Evolutionary conservation across 202 grass and related monocot species (phyloP).

Genomic region (Elaeis oleifera): DNA sequence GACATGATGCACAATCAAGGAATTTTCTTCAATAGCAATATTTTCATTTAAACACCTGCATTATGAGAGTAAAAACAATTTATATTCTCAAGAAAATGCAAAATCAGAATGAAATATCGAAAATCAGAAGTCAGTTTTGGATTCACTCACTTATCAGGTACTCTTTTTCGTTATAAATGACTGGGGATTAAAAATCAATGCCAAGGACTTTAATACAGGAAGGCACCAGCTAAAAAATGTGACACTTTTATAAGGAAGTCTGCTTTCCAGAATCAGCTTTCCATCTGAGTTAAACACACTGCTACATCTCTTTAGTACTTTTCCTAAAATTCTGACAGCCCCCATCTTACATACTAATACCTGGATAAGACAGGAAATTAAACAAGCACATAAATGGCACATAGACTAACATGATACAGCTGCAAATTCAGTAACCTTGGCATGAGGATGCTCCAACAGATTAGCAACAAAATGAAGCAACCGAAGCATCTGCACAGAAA

Average conservation of each 20-base stretch:
- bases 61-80: constrained; percentile 24
- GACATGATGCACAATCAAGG: constrained; percentile 53
- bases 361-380: constrained; percentile 31
- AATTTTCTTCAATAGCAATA: constrained; percentile 41
- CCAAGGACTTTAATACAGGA: constrained; percentile 61
- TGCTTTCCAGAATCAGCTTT: constrained; percentile 30
- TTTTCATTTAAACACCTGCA: constrained; percentile 48
- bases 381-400: constrained; percentile 19
- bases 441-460: constrained; percentile 75
- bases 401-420: constrained; percentile 2
- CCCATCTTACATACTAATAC: constrained; percentile 69
- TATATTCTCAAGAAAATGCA: constrained; percentile 16
- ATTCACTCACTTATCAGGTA: constrained; percentile 41
- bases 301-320: constrained; percentile 50
- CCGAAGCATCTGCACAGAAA: constrained; percentile 61
- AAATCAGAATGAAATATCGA: constrained; percentile 17
- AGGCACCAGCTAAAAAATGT: constrained; percentile 54
- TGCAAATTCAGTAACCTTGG: constrained; percentile 50
- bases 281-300: constrained; percentile 25
- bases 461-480: constrained; percentile 78
- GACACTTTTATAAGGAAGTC: constrained; percentile 24
- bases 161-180: constrained; percentile 28
- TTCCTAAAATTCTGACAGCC: constrained; percentile 45
- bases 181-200: constrained; percentile 50
- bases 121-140: constrained; percentile 3